Percentiles rank a stretch among this genome's conserved stretches.
Evolutionary conservation across 352 stramenopile species (phyloP).

Genomic region (Globisporangium echinulatum): DNA sequence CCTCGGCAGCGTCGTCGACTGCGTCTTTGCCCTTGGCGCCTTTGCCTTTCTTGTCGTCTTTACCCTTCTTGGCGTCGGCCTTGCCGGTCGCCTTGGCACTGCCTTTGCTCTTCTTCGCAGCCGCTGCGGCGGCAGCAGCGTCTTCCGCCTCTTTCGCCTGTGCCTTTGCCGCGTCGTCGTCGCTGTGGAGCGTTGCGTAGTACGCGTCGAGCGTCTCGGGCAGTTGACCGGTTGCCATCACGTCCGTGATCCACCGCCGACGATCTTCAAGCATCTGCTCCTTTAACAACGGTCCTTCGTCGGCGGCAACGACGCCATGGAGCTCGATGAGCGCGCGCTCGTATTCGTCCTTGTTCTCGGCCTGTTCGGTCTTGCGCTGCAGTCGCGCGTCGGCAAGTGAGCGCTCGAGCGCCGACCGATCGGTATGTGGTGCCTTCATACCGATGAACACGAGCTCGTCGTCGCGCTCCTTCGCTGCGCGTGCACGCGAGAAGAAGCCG

Average conservation of each 20-base stretch:
- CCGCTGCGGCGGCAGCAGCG: not conserved
- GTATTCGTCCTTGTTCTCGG: constrained; percentile 91
- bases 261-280: constrained; percentile 88
- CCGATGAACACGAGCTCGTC: constrained; percentile 90
- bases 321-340: constrained; percentile 81
- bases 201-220: constrained; percentile 88
- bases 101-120: constrained; percentile 33
- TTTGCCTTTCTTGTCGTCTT: constrained; percentile 47
- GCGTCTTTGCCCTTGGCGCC: constrained; percentile 31
- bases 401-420: constrained; percentile 62
- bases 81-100: constrained; percentile 44
- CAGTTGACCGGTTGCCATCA: constrained; percentile 79
- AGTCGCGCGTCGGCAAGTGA: constrained; percentile 68
- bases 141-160: constrained; percentile 55
- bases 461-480: constrained; percentile 62
- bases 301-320: constrained; percentile 65
- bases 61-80: constrained; percentile 47
- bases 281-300: constrained; percentile 92
- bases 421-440: constrained; percentile 75
- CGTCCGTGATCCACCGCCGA: constrained; percentile 90
- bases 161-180: constrained; percentile 36
- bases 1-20: constrained; percentile 27
- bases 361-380: constrained; percentile 87
- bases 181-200: constrained; percentile 57
- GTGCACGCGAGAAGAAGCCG: constrained; percentile 65